Base-by-base conservation (phyloP, 2,329 filamentous ascomycete species). In the Aspergillus flavus region DNA sequence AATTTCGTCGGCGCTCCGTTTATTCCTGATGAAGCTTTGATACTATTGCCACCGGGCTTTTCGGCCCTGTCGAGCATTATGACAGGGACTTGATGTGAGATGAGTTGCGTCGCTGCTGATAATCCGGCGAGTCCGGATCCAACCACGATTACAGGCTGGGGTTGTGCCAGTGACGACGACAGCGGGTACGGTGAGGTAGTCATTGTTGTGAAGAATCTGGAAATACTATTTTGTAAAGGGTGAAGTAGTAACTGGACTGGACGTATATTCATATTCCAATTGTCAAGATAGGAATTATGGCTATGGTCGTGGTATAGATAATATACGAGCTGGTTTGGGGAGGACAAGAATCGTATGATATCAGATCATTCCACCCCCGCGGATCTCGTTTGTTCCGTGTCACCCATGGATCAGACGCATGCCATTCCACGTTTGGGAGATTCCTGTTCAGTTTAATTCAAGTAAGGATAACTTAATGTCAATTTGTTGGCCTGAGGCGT, bases 11-110 rank as follows among this genome's bases (percentile, higher is more conserved):
- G 82, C 0, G 86, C 86, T 7, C 86, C 87, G 66, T 89, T 89
- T 74, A 90, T 90, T 0, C 87, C 87, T 0, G 87, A 89, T 0
- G 87, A 89, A 0, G 87, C 87, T 75, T 90, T 90, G 75, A 90
- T 88, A 69, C 83, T 86, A 69, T 90, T 89, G 2, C 87, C 87
- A 41, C 87, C 87, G 0, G 87, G 85, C 69, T 87, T 88, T 3
- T 82, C 71, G 0, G 83, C 82, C 23, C 86, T 84, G 62, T 91
- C 88, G 14, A 90, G 80, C 57, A 91, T 79, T 36, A 80, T 79
- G 0, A 90, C 87, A 0, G 81, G 74, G 2, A 85, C 79, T 45
- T 83, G 82, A 14, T 82, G 79, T 4, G 79, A 75, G 5, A 89
- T 77, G 7, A 89, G 83, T 63, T 86, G 81, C 46, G 84, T 82